These are phyloP conservation scores for Aureobasidium namibiae DNA, from an alignment of 2,329 filamentous ascomycete species.

Conservation along the genomic window DNA sequence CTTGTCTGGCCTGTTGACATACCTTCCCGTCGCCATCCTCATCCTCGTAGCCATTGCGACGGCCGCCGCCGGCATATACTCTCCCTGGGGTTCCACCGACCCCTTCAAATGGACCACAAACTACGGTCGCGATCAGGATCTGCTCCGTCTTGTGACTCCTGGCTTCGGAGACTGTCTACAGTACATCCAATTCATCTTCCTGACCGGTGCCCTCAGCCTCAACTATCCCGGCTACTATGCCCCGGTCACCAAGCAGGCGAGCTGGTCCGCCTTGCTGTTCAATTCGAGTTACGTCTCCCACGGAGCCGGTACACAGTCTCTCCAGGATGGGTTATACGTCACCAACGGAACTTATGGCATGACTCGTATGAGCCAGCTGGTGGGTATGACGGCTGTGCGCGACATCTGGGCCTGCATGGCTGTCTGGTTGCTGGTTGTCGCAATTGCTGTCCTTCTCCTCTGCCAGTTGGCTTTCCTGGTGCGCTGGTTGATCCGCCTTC, in stretches of 20 bases:
- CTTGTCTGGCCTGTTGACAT: constrained; percentile 63
- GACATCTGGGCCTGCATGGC: constrained; percentile 96
- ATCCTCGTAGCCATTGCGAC: constrained; percentile 75
- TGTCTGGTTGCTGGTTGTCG: constrained; percentile 75
- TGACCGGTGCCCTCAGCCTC: constrained; percentile 80
- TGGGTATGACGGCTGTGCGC: constrained; percentile 65
- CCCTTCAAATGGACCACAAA: constrained; percentile 97
- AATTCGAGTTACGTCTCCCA: constrained; percentile 78
- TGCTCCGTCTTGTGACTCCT: constrained; percentile 84
- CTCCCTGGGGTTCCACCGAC: constrained; percentile 87
- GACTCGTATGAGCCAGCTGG: constrained; percentile 67
- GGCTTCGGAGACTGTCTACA: constrained; percentile 95
- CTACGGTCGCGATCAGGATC: constrained; percentile 86
- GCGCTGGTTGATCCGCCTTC: constrained; percentile 66
- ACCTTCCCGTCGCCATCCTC: constrained; percentile 70
- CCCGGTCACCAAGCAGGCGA: constrained; percentile 75
- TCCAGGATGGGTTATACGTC: constrained; percentile 81
- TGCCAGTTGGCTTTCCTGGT: constrained; percentile 68
- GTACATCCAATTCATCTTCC: constrained; percentile 86
- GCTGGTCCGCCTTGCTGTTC: constrained; percentile 89
- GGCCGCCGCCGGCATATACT: constrained; percentile 74
- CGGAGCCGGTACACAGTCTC: constrained; percentile 54
- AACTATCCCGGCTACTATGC: constrained; percentile 93
- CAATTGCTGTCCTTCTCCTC: constrained; percentile 57
- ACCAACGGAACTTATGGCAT: constrained; percentile 72